Conservation (phyloP, 2,329 filamentous ascomycete genomes). For the Cercospora sp. region DNA sequence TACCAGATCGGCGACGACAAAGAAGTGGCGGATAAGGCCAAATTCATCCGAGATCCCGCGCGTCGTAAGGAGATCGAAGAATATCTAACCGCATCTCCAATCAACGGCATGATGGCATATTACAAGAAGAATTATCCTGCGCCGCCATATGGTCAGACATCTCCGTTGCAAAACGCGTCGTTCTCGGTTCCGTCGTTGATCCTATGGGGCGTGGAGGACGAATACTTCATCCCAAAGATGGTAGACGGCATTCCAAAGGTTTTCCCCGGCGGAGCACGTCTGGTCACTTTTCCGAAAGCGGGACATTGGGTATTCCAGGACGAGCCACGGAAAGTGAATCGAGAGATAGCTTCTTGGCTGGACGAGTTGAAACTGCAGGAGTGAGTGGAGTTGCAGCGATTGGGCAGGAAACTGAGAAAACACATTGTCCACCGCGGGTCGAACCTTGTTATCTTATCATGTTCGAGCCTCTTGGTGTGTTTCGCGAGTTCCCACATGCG, state of each 20-base stretch:
- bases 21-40: slow-evolving; percentile 7
- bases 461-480: background rate
- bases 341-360: slow-evolving; percentile 8
- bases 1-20: slow-evolving; percentile 10
- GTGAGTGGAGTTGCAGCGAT: background rate
- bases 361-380: background rate
- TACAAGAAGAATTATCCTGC: slow-evolving; percentile 10
- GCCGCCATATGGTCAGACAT: slow-evolving; percentile 7
- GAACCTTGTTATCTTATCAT: background rate
- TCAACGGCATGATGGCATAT: slow-evolving; percentile 15
- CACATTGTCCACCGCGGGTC: background rate
- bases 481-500: background rate
- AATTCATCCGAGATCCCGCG: slow-evolving; percentile 2
- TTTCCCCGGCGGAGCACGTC: background rate
- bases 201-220: background rate
- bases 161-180: background rate
- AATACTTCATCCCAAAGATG: slow-evolving; percentile 4
- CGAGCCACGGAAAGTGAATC: slow-evolving; percentile 7
- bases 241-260: background rate
- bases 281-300: slow-evolving; percentile 6
- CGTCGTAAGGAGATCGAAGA: slow-evolving; percentile 8
- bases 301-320: slow-evolving; percentile 9
- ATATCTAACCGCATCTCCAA: slow-evolving; percentile 3
- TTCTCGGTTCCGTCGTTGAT: background rate
- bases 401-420: background rate